Evolutionary conservation across 2,329 filamentous ascomycete genomes (phyloP).

Genomic region (Cladosporium sp.): DNA sequence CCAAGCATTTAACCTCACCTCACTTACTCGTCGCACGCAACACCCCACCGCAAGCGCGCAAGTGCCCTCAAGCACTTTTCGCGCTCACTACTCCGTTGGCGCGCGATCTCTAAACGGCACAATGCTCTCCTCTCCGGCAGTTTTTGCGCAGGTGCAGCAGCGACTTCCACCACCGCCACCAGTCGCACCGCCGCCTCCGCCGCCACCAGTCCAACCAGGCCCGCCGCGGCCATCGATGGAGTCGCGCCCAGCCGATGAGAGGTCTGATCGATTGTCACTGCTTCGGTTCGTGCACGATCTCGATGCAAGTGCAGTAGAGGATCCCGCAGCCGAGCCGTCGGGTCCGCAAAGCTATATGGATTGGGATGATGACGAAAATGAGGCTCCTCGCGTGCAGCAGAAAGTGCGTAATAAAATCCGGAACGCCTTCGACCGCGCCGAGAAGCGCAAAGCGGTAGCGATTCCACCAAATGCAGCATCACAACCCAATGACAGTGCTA

Average conservation of each 20-base stretch:
- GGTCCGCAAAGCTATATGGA: conserved; percentile 7
- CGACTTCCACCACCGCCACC: neutral
- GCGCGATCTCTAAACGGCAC: too few species aligned
- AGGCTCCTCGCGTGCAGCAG: neutral
- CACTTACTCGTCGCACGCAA: neutral
- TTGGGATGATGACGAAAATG: conserved; percentile 5
- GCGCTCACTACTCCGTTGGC: neutral
- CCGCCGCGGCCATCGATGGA: conserved; percentile 5
- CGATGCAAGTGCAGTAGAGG: neutral
- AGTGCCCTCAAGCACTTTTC: too few species aligned
- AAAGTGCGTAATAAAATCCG: conserved; percentile 5
- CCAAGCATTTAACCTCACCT: neutral
- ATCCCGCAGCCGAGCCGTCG: neutral
- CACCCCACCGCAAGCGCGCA: too few species aligned
- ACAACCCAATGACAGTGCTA: neutral
- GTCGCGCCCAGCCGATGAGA: conserved; percentile 7
- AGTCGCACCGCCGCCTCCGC: conserved; percentile 1
- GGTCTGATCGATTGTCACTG: conserved; percentile 3
- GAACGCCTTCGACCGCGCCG: neutral
- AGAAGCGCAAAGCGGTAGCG: neutral
- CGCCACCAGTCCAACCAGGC: too few species aligned
- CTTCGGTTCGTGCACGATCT: conserved; percentile 7
- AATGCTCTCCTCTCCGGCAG: too few species aligned
- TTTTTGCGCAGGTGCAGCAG: too few species aligned
- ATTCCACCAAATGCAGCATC: neutral